Conservation (phyloP, 345 rosid species). For the Clausena lansium region DNA sequence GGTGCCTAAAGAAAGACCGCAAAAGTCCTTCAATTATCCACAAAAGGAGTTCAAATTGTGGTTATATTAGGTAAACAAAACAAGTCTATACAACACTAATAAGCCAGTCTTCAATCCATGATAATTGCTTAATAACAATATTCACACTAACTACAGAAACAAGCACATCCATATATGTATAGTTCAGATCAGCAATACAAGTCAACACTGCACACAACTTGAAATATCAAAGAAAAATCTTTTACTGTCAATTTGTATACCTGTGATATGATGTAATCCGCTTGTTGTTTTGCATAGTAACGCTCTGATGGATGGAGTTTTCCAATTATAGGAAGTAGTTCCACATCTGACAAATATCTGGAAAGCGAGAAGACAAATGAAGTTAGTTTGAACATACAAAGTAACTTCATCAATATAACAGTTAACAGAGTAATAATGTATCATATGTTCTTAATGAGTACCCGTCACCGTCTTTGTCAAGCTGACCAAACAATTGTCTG, state of each 20-base stretch:
- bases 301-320: slow-evolving; percentile 93
- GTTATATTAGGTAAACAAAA: neutral
- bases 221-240: neutral
- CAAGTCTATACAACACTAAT: neutral
- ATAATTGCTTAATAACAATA: neutral
- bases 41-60: neutral
- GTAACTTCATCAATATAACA: slow-evolving; percentile 1
- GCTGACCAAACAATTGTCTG: slow-evolving; percentile 63
- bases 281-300: slow-evolving; percentile 94
- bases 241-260: slow-evolving; percentile 31
- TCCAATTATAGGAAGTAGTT: slow-evolving; percentile 69
- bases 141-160: neutral
- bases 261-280: slow-evolving; percentile 87
- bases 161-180: neutral
- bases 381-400: slow-evolving; percentile 14
- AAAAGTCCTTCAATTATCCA: neutral
- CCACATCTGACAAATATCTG: slow-evolving; percentile 73
- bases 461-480: slow-evolving; percentile 93
- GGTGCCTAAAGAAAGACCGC: neutral
- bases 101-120: neutral
- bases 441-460: slow-evolving; percentile 26
- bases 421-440: neutral
- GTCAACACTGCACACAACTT: neutral
- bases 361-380: slow-evolving; percentile 13
- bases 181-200: neutral